Evolutionary conservation across 768 basidiomycete species (phyloP), one percentile per base, ranked within the genome.

Genomic region (Hypsizygus marmoreus): DNA sequence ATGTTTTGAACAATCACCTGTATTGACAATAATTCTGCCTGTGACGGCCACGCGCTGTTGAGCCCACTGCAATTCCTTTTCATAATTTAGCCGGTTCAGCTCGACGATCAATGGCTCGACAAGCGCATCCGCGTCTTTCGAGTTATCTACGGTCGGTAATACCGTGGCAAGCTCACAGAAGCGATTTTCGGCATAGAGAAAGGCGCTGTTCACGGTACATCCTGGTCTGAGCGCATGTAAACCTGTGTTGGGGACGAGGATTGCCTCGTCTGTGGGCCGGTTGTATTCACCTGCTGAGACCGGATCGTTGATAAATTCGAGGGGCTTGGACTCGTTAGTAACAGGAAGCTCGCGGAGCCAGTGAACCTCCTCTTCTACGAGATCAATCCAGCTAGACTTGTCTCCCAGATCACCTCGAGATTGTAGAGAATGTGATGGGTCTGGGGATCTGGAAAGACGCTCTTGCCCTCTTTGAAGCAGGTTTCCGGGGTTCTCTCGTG

Each of bases 71-170:
- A 22, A 23, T 28, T 33, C 41, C n/a, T 43, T 43, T 7, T 23
- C 20, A 6, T 32, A n/a, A n/a, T 12, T 9, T 11, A 43, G 26
- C 11, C 20, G 20, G 9, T 14, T 22, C 6, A 43, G n/a, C 26
- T 34, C 19, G 1, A 8, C 20, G 23, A 33, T 16, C 4, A 43
- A 4, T 2, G 13, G 41, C 14, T 33, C 6, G 37, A 25, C 22
- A n/a, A 47, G 33, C n/a, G n/a, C n/a, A n/a, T n/a, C n/a, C n/a
- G n/a, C 43, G 14, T 59, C 42, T 22, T 54, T 36, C 34, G 62
- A 33, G 5, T 62, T 49, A 6, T 17, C 23, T 19, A 45, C 30
- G 3, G 8, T 6, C 13, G 19, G n/a, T 13, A 45, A 19, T 3
- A 29, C 4, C 4, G 13, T 22, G 4, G 38, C 6, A 9, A 55